Base-by-base conservation (phyloP, 805 yeast genomes). In the Pichia kluyveri region DNA sequence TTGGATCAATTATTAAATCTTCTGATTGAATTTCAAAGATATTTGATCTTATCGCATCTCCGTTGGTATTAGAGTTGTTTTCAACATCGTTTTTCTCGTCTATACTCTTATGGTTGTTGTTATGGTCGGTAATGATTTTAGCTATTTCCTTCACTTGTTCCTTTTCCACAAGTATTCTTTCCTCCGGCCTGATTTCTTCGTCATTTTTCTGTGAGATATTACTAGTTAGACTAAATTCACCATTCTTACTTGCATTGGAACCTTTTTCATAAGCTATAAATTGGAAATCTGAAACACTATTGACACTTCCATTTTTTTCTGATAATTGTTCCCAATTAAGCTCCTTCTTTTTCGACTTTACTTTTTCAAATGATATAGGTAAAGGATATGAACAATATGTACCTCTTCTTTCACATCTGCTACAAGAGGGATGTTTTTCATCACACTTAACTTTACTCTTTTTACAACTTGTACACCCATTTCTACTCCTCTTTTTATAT, bases 391-490 rank as follows among this genome's bases (percentile, higher is more conserved):
- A 40, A 18, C 48, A 47, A 17, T 37, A 14, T 4, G 30, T 30
- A 7, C 46, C 46, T 19, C 46, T 36, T 32, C 37, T 48, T 30
- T 28, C 39, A 37, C 62, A 58, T 27, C 50, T 38, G 8, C 41
- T 23, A 34, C 62, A 58, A 6, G 42, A 32, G 11, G 62, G 62
- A 30, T 51, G 54, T 1, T 32, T 27, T 27, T 56, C 62, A 47
- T 55, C 58, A 42, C 62, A 58, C 44, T 58, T 58, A 27, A 57
- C 47, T 26, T 54, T 50, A 40, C 60, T 47, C 34, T 55, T 58
- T 19, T 58, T 54, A 34, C 61, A 49, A 27, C 18, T 28, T n/a
- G 38, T 36, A 30, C 52, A 49, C 11, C 52, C 52, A 10, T 37
- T 15, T 17, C 47, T 36, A n/a, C 50, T 49, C 12, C 50, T 48